phyloP scores from a whole-genome alignment of 495 filamentous ascomycete species.

The Copromyces sp. region DNA sequence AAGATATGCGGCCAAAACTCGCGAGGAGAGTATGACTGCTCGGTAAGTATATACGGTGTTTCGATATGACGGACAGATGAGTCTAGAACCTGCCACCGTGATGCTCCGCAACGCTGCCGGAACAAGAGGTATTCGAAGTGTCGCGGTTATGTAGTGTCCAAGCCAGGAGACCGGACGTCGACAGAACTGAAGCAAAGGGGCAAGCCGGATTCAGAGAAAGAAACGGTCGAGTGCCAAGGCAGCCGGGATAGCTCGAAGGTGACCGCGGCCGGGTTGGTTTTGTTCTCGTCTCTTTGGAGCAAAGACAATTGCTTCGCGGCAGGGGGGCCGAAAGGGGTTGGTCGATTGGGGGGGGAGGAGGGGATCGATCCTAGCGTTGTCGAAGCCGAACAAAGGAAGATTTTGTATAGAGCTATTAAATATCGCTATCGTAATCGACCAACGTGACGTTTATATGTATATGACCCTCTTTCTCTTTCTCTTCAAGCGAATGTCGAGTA shows the following conservation, averaged over 20 bases:
- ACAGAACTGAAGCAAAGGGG: conserved; percentile 1
- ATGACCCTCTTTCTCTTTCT: not conserved
- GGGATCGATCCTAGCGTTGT: not conserved
- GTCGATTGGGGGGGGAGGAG: not conserved
- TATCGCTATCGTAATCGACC: conserved; percentile 13
- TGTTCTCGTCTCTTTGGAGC: conserved; percentile 2
- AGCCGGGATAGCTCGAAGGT: not conserved
- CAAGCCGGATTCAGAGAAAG: conserved; percentile 16
- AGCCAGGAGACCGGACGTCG: not conserved
- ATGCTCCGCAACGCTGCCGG: not conserved
- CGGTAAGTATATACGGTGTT: not conserved
- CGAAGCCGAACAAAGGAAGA: conserved; percentile 13
- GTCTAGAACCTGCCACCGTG: not conserved
- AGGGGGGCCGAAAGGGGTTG: conserved; percentile 10
- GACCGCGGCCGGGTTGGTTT: not conserved
- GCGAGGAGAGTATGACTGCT: not conserved
- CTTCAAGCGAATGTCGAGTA: conserved; percentile 20
- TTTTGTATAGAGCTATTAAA: conserved; percentile 17
- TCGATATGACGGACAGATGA: not conserved
- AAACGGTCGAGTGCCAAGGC: conserved; percentile 15
- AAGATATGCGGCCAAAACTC: not conserved
- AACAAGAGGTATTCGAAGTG: not conserved
- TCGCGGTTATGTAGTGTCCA: not conserved
- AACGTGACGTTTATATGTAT: conserved; percentile 1
- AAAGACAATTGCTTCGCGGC: conserved; percentile 13